Base-by-base conservation (phyloP, 208 protist genomes). In the Blastocrithidia nonstop region DNA sequence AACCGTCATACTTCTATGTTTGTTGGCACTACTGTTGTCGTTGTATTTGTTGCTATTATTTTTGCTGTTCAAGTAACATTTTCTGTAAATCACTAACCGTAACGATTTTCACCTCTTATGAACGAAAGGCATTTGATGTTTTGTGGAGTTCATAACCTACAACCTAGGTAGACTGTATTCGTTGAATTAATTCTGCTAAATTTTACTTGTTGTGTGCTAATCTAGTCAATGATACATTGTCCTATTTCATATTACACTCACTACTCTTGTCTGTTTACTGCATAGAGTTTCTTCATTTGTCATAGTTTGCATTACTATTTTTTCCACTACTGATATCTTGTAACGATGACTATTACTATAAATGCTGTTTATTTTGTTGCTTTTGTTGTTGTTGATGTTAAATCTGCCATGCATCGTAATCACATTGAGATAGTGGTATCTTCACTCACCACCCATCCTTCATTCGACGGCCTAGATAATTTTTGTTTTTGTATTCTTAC, bases 401-500 rank as follows among this genome's bases (percentile, higher is more conserved):
- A 31, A 3, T 16, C 49, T 20, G n/a, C 11, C 49, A 13, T 29
- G 52, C n/a, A n/a, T n/a, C n/a, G n/a, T n/a, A n/a, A n/a, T n/a
- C n/a, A n/a, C n/a, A n/a, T n/a, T n/a, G n/a, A n/a, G 17, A 32
- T 6, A 58, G 33, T 6, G 68, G 62, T 39, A 75, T 35, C 27
- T 57, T 63, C 36, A 82, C 68, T 73, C 77, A 87, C 77, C 77
- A 87, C 23, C 61, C 62, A 9, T 76, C 64, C 6, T 67, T 67
- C 9, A 82, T 29, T 29, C 60, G 39, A 25, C 72, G 67, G 6
- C 77, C 77, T 1, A 87, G 25, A 23, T 61, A 49, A 11, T 36
- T 29, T 29, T 66, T 54, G 40, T 29, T 40, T 25, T 46, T 52
- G 23, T 51, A 26, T 31, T 61, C 36, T n/a, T n/a, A n/a, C n/a